Conservation (phyloP, 805 yeast species). For the Candida ascalaphidarum region DNA sequence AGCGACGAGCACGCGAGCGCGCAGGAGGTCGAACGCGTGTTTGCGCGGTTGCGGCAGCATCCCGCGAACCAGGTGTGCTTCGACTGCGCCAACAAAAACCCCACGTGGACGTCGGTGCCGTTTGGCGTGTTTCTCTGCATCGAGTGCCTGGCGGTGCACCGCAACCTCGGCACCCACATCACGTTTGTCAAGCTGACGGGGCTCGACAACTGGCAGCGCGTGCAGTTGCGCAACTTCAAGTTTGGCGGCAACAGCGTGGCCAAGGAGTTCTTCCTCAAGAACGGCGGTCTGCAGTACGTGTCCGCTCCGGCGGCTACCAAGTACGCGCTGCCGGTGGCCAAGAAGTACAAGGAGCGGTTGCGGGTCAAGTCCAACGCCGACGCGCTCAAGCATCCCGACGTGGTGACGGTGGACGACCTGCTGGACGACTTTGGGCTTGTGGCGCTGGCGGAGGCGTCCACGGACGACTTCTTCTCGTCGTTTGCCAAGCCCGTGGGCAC, state of each 20-base stretch:
- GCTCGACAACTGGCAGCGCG: conserved; percentile 90
- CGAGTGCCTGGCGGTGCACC: conserved; percentile 92
- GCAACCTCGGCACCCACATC: conserved; percentile 93
- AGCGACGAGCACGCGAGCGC: conserved; percentile 50
- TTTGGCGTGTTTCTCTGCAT: conserved; percentile 89
- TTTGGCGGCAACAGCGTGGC: conserved; percentile 90
- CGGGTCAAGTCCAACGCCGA: conserved; percentile 62
- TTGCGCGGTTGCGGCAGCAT: conserved; percentile 51
- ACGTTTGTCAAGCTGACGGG: conserved; percentile 89
- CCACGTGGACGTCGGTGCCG: conserved; percentile 98
- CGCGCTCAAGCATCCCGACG: conserved; percentile 61
- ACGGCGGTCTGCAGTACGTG: conserved; percentile 75
- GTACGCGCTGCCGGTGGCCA: conserved; percentile 76
- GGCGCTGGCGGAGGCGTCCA: conserved; percentile 23
- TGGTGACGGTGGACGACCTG: conserved; percentile 54
- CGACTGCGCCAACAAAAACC: conserved; percentile 90
- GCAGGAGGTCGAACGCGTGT: conserved; percentile 61
- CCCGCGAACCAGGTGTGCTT: conserved; percentile 82
- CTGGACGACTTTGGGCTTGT: conserved; percentile 13
- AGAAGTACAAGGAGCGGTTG: conserved; percentile 71
- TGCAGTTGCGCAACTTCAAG: conserved; percentile 84
- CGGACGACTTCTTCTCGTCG: conserved; percentile 83
- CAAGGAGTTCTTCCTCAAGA: conserved; percentile 70
- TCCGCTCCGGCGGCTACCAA: conserved; percentile 58
- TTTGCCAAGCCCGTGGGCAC: conserved; percentile 78